These are phyloP conservation scores for Microsporum canis DNA, from an alignment of 2,329 filamentous ascomycete species.

Conservation along the genomic window DNA sequence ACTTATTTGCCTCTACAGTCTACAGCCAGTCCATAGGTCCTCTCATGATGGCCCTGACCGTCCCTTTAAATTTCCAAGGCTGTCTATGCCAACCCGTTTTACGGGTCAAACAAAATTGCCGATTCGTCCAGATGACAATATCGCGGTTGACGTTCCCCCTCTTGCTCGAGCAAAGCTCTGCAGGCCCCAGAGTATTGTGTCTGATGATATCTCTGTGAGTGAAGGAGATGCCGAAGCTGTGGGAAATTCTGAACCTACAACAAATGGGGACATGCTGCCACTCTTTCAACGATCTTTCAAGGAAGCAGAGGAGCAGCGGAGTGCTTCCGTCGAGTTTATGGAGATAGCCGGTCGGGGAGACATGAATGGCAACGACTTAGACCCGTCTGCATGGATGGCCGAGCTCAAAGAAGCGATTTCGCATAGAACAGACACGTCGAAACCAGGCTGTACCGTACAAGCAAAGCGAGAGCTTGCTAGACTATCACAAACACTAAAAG, in stretches of 20 bases:
- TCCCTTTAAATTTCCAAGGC: background rate
- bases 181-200: background rate
- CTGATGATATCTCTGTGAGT: slow-evolving; percentile 4
- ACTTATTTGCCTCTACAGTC: background rate
- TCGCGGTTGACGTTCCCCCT: background rate
- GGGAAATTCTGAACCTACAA: background rate
- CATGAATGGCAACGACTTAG: background rate
- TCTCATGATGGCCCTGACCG: background rate
- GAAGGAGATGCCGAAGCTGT: background rate
- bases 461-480: slow-evolving; percentile 10
- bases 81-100: background rate
- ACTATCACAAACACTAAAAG: slow-evolving; percentile 1
- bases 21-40: background rate
- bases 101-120: background rate
- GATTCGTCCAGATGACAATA: background rate
- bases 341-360: background rate
- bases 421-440: slow-evolving; percentile 13
- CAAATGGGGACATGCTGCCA: background rate
- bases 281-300: background rate
- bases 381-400: background rate
- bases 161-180: background rate
- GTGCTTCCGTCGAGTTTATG: background rate
- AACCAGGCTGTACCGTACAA: slow-evolving; percentile 7
- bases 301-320: background rate
- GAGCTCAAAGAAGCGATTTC: slow-evolving; percentile 11